Percentiles rank a stretch among this genome's conserved stretches.
Evolutionary conservation across 208 protist genomes (phyloP).

Genomic region (Trichomonas vaginalis): DNA sequence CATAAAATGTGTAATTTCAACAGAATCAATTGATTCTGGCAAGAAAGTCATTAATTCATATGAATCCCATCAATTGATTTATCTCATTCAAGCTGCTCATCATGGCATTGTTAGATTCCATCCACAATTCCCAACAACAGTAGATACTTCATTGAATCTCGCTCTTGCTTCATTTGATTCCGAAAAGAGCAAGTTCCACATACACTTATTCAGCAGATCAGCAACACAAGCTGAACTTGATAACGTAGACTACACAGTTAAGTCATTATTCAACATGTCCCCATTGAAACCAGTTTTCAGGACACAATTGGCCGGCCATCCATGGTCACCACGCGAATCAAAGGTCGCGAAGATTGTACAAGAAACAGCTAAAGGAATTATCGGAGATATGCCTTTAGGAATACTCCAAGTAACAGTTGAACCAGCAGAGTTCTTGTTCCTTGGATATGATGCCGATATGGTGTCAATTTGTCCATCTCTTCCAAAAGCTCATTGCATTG

Average conservation of each 20-base stretch:
- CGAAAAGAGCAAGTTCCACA: neutral
- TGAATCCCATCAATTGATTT: neutral
- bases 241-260: neutral
- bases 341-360: neutral
- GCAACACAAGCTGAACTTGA: neutral
- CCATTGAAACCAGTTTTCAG: neutral
- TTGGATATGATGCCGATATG: conserved; percentile 5
- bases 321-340: neutral
- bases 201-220: neutral
- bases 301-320: neutral
- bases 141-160: neutral
- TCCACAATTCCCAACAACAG: neutral
- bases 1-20: neutral
- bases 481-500: neutral
- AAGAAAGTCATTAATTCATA: neutral
- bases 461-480: neutral
- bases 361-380: neutral
- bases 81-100: neutral
- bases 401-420: neutral
- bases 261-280: too few relatives aligned
- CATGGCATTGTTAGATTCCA: neutral
- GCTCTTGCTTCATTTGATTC: neutral
- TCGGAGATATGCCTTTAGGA: neutral
- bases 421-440: neutral
- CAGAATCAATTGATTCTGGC: neutral